Base-by-base conservation (phyloP, 78 protist species). In the Neovahlkampfia damariscottae region DNA sequence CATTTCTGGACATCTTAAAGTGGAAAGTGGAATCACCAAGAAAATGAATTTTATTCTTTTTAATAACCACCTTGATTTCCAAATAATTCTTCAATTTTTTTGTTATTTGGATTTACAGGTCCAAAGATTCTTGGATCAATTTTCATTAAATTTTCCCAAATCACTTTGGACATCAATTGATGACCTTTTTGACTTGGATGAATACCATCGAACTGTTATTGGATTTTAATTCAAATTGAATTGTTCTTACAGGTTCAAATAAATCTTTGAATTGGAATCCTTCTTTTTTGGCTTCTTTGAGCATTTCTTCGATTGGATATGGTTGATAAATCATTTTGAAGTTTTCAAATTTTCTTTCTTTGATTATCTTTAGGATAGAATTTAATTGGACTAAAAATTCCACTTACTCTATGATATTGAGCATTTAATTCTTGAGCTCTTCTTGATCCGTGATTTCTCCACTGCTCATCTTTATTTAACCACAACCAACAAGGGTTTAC, bases 171-270 rank as follows among this genome's bases (percentile, higher is more conserved):
- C 35, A 81, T 62, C 40, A 82, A 35, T n/a, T 74, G 41, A 72
- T 90, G 81, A 1, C 87, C 77, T 1, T 41, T 28, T 74, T 88
- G 95, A 19, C 66, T 38, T 1, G 81, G 80, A 72, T 92, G 96
- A 78, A 92, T 91, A 40, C 96, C 96, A 31, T 90, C 96, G 5
- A 91, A 87, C n/a, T n/a, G 32, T 85, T 87, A 73, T 89, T 86
- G 76, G 8, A 81, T 74, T 39, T 37, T 37, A 5, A 82, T 74
- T 28, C 62, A 50, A 50, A 19, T 50, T 50, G 62, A 50, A n/a
- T n/a, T 50, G 62, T 50, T n/a, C 62, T 50, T 50, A 50, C 62
- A n/a, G 62, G 62, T 19, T 50, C 62, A 50, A 79, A 19, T 1
- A 9, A 10, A 8, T 41, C 41, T 72, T 59, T 9, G 40, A 4